Conservation (phyloP, 2,329 filamentous ascomycete genomes). For the Monosporascus sp. region DNA sequence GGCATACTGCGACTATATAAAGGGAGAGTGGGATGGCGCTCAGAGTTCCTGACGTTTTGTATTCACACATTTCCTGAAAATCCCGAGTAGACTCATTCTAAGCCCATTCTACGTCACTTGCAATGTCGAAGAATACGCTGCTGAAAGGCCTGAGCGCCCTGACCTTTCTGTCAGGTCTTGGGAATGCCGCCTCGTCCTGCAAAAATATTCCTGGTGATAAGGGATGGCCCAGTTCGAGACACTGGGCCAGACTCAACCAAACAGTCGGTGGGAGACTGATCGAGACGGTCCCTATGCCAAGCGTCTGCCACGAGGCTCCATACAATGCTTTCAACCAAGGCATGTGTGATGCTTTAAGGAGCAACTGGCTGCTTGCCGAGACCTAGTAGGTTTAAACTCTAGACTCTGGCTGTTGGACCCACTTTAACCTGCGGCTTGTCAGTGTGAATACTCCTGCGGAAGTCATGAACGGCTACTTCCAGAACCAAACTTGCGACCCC, state of each 20-base stretch:
- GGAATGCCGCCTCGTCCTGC: no score
- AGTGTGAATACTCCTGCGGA: constrained; percentile 1
- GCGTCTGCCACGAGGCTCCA: constrained; percentile 2
- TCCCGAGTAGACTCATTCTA: no score
- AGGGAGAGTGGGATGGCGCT: no score
- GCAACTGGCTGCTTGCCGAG: background rate
- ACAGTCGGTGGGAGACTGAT: constrained; percentile 6
- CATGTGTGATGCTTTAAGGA: background rate
- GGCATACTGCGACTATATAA: no score
- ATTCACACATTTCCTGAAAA: no score
- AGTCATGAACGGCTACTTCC: constrained; percentile 17
- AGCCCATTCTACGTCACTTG: no score
- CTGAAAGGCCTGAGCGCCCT: no score
- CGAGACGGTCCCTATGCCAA: constrained; percentile 2
- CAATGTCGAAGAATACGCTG: no score
- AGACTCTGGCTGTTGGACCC: no score
- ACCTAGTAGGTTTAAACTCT: background rate
- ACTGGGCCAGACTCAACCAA: constrained; percentile 4
- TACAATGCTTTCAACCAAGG: constrained; percentile 1
- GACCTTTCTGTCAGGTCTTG: no score
- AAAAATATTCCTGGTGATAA: constrained; percentile 2
- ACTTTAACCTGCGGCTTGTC: no score
- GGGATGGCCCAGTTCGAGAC: background rate
- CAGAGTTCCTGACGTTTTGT: no score
- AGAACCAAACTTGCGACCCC: constrained; percentile 34